A percentile compares a stretch with the other conserved stretches of the same genome.
These are phyloP conservation scores for Vachellia collinsii DNA, from an alignment of 306 rosid genomes.

Conservation along the genomic window DNA sequence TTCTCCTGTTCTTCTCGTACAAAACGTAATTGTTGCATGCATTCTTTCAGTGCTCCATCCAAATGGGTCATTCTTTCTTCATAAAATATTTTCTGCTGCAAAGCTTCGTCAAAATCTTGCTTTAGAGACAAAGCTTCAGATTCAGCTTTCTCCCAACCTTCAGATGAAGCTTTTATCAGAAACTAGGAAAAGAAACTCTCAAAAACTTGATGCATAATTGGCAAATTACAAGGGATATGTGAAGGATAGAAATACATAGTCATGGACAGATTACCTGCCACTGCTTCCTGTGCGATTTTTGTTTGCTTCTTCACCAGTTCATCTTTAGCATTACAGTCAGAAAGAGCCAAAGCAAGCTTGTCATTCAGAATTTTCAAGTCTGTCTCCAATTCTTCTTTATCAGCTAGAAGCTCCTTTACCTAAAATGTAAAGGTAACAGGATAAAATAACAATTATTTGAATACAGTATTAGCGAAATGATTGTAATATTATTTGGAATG, in stretches of 20 bases:
- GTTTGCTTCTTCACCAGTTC: constrained; percentile 63
- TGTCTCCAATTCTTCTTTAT: constrained; percentile 63
- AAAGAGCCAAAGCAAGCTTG: constrained; percentile 55
- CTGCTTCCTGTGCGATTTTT: constrained; percentile 59
- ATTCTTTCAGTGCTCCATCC: constrained; percentile 65
- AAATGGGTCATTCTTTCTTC: constrained; percentile 64
- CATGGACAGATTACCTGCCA: constrained; percentile 44
- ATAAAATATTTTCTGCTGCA: constrained; percentile 43
- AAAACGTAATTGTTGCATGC: constrained; percentile 65
- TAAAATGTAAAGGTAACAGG: constrained; percentile 22
- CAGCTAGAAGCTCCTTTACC: constrained; percentile 49
- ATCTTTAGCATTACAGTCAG: constrained; percentile 63
- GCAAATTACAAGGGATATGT: not conserved
- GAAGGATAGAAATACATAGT: constrained; percentile 4
- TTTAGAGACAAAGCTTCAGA: constrained; percentile 48
- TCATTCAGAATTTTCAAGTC: constrained; percentile 52
- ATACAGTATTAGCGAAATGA: not conserved
- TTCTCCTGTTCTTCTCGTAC: constrained; percentile 70
- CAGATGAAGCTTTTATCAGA: constrained; percentile 27
- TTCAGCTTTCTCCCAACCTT: constrained; percentile 70
- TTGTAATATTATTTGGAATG: not conserved
- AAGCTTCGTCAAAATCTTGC: constrained; percentile 53
- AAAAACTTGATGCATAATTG: not conserved
- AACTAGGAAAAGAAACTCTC: not conserved
- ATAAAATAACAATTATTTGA: not conserved